phyloP scores from a whole-genome alignment of 352 stramenopile species.

The Pythium chondricola region DNA sequence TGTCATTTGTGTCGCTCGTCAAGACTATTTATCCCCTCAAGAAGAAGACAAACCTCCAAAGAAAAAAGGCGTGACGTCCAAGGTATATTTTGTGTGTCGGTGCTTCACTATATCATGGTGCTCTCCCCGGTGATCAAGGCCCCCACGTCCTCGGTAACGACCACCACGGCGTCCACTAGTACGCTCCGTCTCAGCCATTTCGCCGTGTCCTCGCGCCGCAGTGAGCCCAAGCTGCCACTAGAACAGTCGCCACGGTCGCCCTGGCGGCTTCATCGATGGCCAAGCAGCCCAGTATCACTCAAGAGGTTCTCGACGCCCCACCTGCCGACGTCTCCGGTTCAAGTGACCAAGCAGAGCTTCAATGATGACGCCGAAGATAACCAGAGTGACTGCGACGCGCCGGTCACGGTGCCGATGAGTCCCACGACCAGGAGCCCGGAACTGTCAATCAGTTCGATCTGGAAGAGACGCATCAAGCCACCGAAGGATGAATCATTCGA shows the following conservation, averaged over 20 bases:
- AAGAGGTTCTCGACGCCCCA: constrained; percentile 13
- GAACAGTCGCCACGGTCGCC: constrained; percentile 7
- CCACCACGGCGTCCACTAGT: not conserved
- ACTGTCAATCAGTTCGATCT: constrained; percentile 9
- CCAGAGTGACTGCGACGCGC: constrained; percentile 8
- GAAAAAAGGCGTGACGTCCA: no score
- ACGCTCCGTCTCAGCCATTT: constrained; percentile 4
- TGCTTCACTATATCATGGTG: constrained; percentile 6
- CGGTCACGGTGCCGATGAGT: not conserved
- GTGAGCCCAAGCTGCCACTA: constrained; percentile 18
- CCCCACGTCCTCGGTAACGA: not conserved
- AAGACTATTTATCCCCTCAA: no score
- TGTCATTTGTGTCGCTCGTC: no score
- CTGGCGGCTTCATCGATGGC: constrained; percentile 16
- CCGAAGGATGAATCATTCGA: constrained; percentile 4
- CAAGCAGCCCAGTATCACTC: constrained; percentile 13
- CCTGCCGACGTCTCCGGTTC: constrained; percentile 5
- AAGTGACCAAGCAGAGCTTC: constrained; percentile 16
- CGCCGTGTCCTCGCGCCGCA: constrained; percentile 13
- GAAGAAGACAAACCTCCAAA: no score
- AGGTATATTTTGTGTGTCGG: no score
- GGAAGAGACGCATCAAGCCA: constrained; percentile 13
- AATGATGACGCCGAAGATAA: constrained; percentile 9
- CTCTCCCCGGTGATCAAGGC: constrained; percentile 11
- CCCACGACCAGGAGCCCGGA: constrained; percentile 10